Conservation (phyloP, 2,329 filamentous ascomycete species). For the Cladosporium halotolerans region DNA sequence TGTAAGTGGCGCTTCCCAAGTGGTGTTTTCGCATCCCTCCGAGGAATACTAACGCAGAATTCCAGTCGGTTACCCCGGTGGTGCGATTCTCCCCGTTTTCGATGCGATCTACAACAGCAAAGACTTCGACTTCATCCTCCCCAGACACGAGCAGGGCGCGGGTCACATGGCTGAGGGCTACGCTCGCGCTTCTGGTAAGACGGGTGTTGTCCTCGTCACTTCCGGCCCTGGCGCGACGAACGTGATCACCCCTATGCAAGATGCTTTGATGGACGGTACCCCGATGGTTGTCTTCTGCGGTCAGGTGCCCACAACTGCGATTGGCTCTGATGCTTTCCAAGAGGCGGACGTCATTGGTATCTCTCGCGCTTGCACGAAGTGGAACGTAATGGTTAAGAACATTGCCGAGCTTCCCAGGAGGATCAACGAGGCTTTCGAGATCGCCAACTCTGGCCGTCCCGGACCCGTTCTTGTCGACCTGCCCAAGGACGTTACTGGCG, state of each 20-base stretch:
- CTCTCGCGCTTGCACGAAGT: conserved; percentile 91
- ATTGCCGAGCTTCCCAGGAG: conserved; percentile 85
- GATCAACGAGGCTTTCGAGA: conserved; percentile 98
- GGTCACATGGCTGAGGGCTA: conserved; percentile 99
- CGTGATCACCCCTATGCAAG: conserved; percentile 91
- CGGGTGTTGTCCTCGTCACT: conserved; percentile 92
- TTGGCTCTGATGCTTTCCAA: conserved; percentile 94
- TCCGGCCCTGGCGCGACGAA: conserved; percentile 96
- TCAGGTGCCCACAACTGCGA: conserved; percentile 82
- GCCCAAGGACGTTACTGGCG: conserved; percentile 91
- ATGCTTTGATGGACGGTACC: conserved; percentile 90
- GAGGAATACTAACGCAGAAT: conserved; percentile 12
- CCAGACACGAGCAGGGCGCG: conserved; percentile 93
- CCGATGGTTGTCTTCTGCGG: conserved; percentile 94
- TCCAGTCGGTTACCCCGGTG: conserved; percentile 69
- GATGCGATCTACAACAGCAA: conserved; percentile 98
- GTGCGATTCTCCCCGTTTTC: conserved; percentile 94
- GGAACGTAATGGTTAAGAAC: conserved; percentile 98
- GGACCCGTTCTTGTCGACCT: conserved; percentile 93
- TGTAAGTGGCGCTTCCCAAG: conserved; percentile 56
- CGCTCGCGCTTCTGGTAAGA: conserved; percentile 85
- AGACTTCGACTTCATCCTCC: conserved; percentile 93
- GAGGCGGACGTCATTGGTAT: conserved; percentile 94
- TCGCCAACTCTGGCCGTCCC: conserved; percentile 87
- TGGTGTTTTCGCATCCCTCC: background rate